phyloP scores from a whole-genome alignment of 805 yeast species.

The Candida coleopterorum region DNA sequence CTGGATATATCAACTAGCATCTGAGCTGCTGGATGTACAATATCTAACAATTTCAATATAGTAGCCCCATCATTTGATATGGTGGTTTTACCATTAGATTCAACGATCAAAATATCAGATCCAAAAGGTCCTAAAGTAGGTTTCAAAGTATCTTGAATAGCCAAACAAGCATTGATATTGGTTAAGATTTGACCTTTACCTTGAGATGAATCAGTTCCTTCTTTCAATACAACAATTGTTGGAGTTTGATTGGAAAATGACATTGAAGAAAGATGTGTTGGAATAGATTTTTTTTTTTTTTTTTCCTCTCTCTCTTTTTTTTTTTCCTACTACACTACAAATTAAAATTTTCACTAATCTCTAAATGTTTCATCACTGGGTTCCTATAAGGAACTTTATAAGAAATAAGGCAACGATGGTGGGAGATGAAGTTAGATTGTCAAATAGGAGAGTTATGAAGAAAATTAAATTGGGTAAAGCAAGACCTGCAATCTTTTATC shows the following conservation, averaged over 20 bases:
- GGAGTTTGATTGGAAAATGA: slow-evolving; percentile 92
- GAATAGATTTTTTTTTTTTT: background rate
- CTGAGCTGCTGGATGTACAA: slow-evolving; percentile 98
- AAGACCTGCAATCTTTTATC: slow-evolving; percentile 88
- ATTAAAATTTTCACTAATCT: slow-evolving; percentile 3
- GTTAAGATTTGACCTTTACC: slow-evolving; percentile 94
- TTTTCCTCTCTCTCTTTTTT: background rate
- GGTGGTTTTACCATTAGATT: slow-evolving; percentile 79
- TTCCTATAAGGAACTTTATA: slow-evolving; percentile 2
- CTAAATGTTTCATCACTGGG: slow-evolving; percentile 1
- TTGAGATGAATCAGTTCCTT: slow-evolving; percentile 96
- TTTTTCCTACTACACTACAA: background rate
- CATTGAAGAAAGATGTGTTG: slow-evolving; percentile 40
- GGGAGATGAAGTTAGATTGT: slow-evolving; percentile 38
- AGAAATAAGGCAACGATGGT: slow-evolving; percentile 7
- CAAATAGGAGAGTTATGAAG: slow-evolving; percentile 56
- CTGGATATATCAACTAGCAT: slow-evolving; percentile 91
- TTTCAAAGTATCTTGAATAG: slow-evolving; percentile 91
- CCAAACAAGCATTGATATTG: slow-evolving; percentile 94
- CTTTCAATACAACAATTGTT: slow-evolving; percentile 95
- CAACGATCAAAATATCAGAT: slow-evolving; percentile 87
- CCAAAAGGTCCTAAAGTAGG: slow-evolving; percentile 98
- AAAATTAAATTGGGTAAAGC: slow-evolving; percentile 77
- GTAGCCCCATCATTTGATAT: slow-evolving; percentile 99
- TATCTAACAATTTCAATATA: slow-evolving; percentile 82